phyloP scores from a whole-genome alignment of 176 grass and related monocot genomes.

The Zoysia japonica region DNA sequence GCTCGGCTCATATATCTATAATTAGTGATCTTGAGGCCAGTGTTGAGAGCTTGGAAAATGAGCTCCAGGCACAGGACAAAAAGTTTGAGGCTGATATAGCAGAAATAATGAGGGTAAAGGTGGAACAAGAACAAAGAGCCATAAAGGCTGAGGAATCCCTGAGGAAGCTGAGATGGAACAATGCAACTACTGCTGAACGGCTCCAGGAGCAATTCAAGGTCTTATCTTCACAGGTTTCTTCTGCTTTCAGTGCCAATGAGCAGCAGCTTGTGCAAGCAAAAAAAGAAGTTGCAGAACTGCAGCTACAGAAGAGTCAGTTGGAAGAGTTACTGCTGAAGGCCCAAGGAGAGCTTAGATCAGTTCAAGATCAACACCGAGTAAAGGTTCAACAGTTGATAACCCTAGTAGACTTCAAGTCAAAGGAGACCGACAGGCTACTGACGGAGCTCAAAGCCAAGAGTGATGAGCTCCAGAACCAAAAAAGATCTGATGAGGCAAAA shows the following conservation, averaged over 20 bases:
- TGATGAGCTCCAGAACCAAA: constrained; percentile 66
- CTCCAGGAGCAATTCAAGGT: constrained; percentile 79
- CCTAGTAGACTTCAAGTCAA: constrained; percentile 83
- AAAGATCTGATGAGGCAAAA: constrained; percentile 56
- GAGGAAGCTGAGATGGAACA: constrained; percentile 75
- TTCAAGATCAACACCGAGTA: constrained; percentile 54
- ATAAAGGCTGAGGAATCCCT: constrained; percentile 78
- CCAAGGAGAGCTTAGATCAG: constrained; percentile 57
- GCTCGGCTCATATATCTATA: constrained; percentile 78
- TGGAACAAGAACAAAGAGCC: constrained; percentile 82
- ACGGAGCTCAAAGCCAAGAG: constrained; percentile 65
- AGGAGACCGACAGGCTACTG: constrained; percentile 67
- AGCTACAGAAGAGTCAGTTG: constrained; percentile 66
- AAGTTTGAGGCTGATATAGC: constrained; percentile 74
- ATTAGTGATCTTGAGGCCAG: constrained; percentile 88
- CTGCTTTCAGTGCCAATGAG: constrained; percentile 72
- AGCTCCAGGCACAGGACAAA: constrained; percentile 68
- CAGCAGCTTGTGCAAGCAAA: constrained; percentile 62
- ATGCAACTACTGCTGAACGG: constrained; percentile 53
- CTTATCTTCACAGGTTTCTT: constrained; percentile 78
- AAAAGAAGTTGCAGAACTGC: constrained; percentile 73
- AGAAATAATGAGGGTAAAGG: constrained; percentile 56
- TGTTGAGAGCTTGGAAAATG: constrained; percentile 74
- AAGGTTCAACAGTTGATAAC: constrained; percentile 79
- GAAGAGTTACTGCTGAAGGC: constrained; percentile 68